phyloP scores from a whole-genome alignment of 2,329 filamentous ascomycete genomes.

The Aspergillus versicolor region DNA sequence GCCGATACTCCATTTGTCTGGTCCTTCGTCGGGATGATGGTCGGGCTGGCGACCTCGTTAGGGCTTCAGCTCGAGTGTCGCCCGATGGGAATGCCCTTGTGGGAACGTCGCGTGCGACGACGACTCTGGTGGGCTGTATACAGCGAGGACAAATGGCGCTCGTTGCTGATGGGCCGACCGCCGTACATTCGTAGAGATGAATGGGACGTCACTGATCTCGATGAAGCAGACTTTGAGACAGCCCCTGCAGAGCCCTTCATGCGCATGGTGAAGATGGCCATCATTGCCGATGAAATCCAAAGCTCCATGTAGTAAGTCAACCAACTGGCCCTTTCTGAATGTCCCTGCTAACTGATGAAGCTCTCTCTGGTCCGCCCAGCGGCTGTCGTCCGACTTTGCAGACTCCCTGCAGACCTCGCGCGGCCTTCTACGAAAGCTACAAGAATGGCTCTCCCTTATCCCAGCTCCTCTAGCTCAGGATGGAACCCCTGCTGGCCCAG shows the following conservation, averaged over 20 bases:
- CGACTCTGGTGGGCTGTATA: constrained; percentile 44
- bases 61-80: constrained; percentile 39
- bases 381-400: constrained; percentile 29
- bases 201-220: constrained; percentile 35
- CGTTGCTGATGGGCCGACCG: constrained; percentile 37
- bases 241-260: neutral
- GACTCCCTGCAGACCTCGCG: constrained; percentile 30
- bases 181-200: constrained; percentile 36
- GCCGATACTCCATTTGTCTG: constrained; percentile 37
- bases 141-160: constrained; percentile 40
- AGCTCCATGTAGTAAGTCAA: constrained; percentile 28
- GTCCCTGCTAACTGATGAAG: neutral
- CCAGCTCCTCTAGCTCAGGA: neutral
- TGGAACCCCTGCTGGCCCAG: neutral
- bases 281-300: constrained; percentile 33
- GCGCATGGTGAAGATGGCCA: constrained; percentile 17
- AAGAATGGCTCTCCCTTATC: constrained; percentile 27
- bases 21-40: constrained; percentile 38
- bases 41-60: constrained; percentile 34
- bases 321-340: no score
- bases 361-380: constrained; percentile 31
- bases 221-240: constrained; percentile 27
- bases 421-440: constrained; percentile 28
- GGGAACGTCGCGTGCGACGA: constrained; percentile 39
- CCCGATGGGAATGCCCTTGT: constrained; percentile 38